Percentiles rank a stretch among this genome's conserved stretches.
Conservation (phyloP, 352 stramenopile genomes). For the Pythium myriotylum region DNA sequence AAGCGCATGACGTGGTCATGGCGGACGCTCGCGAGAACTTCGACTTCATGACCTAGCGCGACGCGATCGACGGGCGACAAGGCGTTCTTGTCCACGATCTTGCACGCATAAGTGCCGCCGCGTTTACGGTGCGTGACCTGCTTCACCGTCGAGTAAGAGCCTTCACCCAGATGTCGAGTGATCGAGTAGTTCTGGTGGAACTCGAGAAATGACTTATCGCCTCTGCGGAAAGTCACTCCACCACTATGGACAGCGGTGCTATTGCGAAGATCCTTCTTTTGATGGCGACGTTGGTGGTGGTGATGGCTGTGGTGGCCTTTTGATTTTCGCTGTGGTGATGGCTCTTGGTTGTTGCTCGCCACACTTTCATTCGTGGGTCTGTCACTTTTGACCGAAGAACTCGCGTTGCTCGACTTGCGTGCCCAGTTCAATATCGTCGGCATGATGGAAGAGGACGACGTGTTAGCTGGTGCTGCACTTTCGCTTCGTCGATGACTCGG, state of each 20-base stretch:
- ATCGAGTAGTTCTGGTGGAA: conserved; percentile 86
- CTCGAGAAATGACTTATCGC: conserved; percentile 80
- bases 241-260: not conserved
- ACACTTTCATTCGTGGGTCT: not conserved
- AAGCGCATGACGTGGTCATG: conserved; percentile 91
- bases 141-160: conserved; percentile 89
- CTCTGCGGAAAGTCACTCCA: conserved; percentile 50
- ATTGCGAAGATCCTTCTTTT: not conserved
- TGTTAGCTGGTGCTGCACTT: conserved; percentile 1
- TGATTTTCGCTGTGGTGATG: not conserved
- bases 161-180: conserved; percentile 77
- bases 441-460: conserved; percentile 11
- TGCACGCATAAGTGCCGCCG: conserved; percentile 73
- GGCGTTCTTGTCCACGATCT: conserved; percentile 84
- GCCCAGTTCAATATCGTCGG: conserved; percentile 22
- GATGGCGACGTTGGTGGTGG: conserved; percentile 6
- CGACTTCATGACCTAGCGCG: conserved; percentile 74
- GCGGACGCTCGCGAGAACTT: conserved; percentile 67
- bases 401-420: conserved; percentile 16
- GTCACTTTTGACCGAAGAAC: not conserved
- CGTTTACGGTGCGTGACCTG: conserved; percentile 83
- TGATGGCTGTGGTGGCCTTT: conserved; percentile 12
- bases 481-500: not conserved
- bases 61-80: conserved; percentile 74
- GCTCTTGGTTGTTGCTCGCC: conserved; percentile 19